Conservation (phyloP, 106 monocot species). For the Hemerocallis citrina region DNA sequence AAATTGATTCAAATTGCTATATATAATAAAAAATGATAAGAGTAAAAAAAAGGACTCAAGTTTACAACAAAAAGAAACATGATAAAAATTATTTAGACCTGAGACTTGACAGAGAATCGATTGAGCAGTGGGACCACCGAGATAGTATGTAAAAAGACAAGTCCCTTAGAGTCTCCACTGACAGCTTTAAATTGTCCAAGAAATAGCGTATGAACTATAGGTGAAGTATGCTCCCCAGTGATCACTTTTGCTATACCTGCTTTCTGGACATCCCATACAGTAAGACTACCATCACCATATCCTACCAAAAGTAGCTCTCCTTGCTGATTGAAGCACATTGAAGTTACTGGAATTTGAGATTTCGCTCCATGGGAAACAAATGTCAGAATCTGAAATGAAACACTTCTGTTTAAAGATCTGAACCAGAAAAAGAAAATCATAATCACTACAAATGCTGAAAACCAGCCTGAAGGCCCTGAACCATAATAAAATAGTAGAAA, state of each 20-base stretch:
- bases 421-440: conserved; percentile 2
- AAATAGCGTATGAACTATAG: conserved; percentile 79
- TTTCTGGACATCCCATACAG: conserved; percentile 88
- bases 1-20: not conserved
- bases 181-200: conserved; percentile 87
- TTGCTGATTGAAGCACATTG: conserved; percentile 96
- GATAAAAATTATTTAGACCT: conserved; percentile 38
- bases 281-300: conserved; percentile 83
- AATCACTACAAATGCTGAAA: not conserved
- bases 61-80: conserved; percentile 1
- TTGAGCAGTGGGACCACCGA: conserved; percentile 71
- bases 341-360: conserved; percentile 63
- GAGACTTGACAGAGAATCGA: conserved; percentile 71
- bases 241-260: conserved; percentile 59
- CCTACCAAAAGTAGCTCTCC: conserved; percentile 93
- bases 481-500: not conserved
- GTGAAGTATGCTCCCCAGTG: conserved; percentile 63
- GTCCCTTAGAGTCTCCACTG: conserved; percentile 85
- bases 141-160: conserved; percentile 74
- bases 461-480: not conserved
- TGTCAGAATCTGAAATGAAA: conserved; percentile 57
- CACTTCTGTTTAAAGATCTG: conserved; percentile 5
- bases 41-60: not conserved
- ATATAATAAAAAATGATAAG: not conserved
- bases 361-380: conserved; percentile 71